Evolutionary conservation across 371 early-diverging fungal species (phyloP).

Genomic region (Blyttiomyces sp.): DNA sequence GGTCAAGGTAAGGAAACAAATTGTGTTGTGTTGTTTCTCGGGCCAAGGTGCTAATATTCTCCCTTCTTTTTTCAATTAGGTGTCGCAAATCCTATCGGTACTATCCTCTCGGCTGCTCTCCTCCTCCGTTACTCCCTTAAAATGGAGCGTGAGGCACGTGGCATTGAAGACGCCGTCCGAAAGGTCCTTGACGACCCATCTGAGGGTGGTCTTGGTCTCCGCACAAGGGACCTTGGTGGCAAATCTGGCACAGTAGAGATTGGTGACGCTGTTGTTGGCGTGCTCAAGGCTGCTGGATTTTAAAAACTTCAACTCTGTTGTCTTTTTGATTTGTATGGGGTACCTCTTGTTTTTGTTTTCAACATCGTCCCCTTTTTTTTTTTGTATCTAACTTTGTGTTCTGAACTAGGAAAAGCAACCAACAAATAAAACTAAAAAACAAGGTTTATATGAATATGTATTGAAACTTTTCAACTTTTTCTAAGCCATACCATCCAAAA

Average conservation of each 20-base stretch:
- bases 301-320: too few relatives aligned
- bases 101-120: constrained; percentile 93
- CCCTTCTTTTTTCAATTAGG: constrained; percentile 21
- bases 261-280: constrained; percentile 84
- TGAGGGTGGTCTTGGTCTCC: constrained; percentile 63
- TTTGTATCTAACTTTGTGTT: too few relatives aligned
- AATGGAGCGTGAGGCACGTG: constrained; percentile 80
- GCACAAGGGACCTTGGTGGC: constrained; percentile 90
- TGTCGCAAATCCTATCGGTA: constrained; percentile 95
- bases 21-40: background rate
- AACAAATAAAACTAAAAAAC: too few relatives aligned
- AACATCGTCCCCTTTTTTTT: too few relatives aligned
- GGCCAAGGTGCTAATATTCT: background rate
- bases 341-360: too few relatives aligned
- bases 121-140: constrained; percentile 90
- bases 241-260: constrained; percentile 75
- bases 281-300: too few relatives aligned
- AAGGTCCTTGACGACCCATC: constrained; percentile 77
- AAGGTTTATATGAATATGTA: too few relatives aligned
- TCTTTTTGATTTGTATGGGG: too few relatives aligned
- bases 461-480: too few relatives aligned
- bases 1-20: constrained; percentile 57
- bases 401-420: too few relatives aligned
- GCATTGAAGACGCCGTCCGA: constrained; percentile 87
- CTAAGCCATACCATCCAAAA: too few relatives aligned